Evolutionary conservation across 768 basidiomycete genomes (phyloP).

Genomic region (Leccinum pellstonianum): DNA sequence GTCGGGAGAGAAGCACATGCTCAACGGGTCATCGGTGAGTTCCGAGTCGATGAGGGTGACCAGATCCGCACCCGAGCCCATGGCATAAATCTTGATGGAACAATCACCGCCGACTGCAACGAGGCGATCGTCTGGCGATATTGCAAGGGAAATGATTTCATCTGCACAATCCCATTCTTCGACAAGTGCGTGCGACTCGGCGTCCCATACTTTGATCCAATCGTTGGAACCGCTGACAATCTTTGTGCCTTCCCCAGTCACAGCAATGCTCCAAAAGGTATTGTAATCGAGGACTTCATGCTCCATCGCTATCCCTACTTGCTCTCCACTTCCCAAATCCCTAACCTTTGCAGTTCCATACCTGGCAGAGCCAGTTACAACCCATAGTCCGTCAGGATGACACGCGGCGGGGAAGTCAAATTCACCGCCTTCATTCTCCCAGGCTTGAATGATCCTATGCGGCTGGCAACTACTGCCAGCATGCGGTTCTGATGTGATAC

Average conservation of each 20-base stretch:
- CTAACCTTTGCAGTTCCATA: neutral
- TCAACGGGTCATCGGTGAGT: too few species aligned
- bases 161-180: neutral
- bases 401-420: neutral
- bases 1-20: too few species aligned
- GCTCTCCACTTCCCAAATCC: constrained; percentile 5
- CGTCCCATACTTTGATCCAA: neutral
- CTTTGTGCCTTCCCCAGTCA: neutral
- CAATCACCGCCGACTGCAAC: neutral
- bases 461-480: too few species aligned
- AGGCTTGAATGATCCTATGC: too few species aligned
- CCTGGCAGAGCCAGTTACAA: neutral
- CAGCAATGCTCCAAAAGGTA: neutral
- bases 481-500: too few species aligned
- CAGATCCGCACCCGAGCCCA: too few species aligned
- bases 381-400: neutral
- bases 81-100: too few species aligned
- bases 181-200: neutral
- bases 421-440: neutral
- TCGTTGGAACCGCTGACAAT: neutral
- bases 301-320: neutral
- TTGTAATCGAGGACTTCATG: neutral
- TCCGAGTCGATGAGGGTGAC: neutral
- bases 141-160: too few species aligned
- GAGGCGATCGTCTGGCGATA: neutral